Base-by-base conservation (phyloP, 306 rosid species). In the Prunus mongolica region DNA sequence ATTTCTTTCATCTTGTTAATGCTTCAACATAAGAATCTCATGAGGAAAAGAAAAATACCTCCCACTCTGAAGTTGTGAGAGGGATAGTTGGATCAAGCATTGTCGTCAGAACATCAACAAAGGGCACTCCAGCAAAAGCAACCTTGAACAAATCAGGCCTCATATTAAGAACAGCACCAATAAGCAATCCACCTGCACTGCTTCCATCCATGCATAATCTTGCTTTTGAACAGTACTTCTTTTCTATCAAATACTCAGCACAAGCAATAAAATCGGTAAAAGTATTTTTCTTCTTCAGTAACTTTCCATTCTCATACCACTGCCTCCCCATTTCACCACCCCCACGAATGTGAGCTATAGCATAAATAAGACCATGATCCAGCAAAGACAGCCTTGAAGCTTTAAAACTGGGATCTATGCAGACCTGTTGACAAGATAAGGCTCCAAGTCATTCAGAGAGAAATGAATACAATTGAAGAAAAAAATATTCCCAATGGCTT, bases 271-370 rank as follows among this genome's bases (percentile, higher is more conserved):
- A 95, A 82, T 95, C 97, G 7, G 93, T 92, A 81, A 92, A 94
- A 44, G 97, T 95, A 78, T 95, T 92, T 75, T 84, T 90, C 87
- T 95, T 95, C 86, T 88, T 92, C 85, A 92, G 72, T 24, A 90
- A 77, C 83, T 95, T 95, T 82, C 98, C 98, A 80, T 90, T 87
- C 88, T 92, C 97, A 75, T 95, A 95, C 97, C 98, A 95, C 87
- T 85, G 90, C 83, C 98, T 92, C 78, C 98, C 98, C 96, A 92
- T 90, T 82, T 95, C 98, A 80, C 97, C 97, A 78, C 98, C 98
- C 34, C 98, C 98, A 64, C 95, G 96, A 71, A 95, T 75, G 80
- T 95, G 97, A 84, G 96, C 97, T 75, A 92, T 92, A 73, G 86
- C 96, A 90, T 73, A 95, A 80, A 92, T 81, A 71, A 92, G 90